A percentile compares a stretch with the other conserved stretches of the same genome.
Evolutionary conservation across 1,284 basidiomycete species (phyloP).

Genomic region (Cryptococcus maquisensis): DNA sequence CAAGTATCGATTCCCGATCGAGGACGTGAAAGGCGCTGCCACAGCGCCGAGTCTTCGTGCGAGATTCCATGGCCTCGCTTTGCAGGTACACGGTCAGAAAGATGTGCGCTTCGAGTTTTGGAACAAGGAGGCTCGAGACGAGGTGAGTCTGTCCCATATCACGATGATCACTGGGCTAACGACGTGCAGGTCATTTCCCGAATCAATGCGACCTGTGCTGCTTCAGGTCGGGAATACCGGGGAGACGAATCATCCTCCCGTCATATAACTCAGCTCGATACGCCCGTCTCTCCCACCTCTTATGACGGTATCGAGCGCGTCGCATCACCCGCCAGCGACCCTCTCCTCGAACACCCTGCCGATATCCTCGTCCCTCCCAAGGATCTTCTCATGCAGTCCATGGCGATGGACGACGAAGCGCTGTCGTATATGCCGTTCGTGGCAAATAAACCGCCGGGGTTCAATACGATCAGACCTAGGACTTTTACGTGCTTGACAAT

Average conservation of each 20-base stretch:
- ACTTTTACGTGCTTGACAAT: slow-evolving; percentile 51
- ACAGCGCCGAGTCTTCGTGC: slow-evolving; percentile 43
- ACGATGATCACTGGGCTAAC: too few species aligned
- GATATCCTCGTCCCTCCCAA: slow-evolving; percentile 35
- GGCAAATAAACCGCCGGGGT: slow-evolving; percentile 35
- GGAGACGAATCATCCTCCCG: too few species aligned
- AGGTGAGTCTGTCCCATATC: slow-evolving; percentile 36
- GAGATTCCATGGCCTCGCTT: slow-evolving; percentile 52
- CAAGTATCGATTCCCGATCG: slow-evolving; percentile 55
- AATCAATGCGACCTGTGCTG: too few species aligned
- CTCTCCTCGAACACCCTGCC: slow-evolving; percentile 18
- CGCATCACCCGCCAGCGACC: neutral
- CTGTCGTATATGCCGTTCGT: slow-evolving; percentile 43
- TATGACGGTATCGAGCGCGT: neutral
- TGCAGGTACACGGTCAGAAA: slow-evolving; percentile 55
- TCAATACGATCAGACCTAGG: slow-evolving; percentile 26
- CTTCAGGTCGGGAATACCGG: too few species aligned
- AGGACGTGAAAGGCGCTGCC: slow-evolving; percentile 52
- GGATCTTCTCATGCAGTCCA: slow-evolving; percentile 21
- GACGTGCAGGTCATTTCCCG: too few species aligned
- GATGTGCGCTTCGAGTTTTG: slow-evolving; percentile 58
- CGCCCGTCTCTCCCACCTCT: slow-evolving; percentile 11
- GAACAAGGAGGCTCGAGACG: slow-evolving; percentile 51
- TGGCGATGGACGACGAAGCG: slow-evolving; percentile 35
- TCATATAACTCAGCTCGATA: neutral